Percentiles rank a stretch among this genome's conserved stretches.
Evolutionary conservation across 2,329 filamentous ascomycete genomes (phyloP).

Genomic region (Pestalotiopsis sp.): DNA sequence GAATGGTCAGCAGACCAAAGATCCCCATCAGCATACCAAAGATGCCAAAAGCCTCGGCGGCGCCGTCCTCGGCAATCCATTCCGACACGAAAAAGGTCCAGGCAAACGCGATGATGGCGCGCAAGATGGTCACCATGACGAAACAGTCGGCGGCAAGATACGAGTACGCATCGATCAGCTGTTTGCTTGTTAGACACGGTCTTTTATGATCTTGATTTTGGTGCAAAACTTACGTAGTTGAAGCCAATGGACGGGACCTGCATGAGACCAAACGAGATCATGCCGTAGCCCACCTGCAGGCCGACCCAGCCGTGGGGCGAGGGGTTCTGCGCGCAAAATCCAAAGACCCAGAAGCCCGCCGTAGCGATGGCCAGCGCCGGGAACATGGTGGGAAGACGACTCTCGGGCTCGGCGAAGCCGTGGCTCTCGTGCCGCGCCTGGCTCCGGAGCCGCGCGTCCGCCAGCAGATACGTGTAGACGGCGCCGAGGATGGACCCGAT

Average conservation of each 20-base stretch:
- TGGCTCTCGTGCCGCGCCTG: conserved; percentile 24
- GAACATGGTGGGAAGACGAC: conserved; percentile 33
- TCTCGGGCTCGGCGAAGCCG: conserved; percentile 37
- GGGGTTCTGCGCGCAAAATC: conserved; percentile 38
- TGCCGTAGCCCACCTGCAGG: conserved; percentile 35
- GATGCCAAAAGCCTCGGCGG: conserved; percentile 53
- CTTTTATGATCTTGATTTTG: neutral
- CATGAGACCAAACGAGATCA: conserved; percentile 40
- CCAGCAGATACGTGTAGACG: conserved; percentile 28
- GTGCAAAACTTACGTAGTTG: conserved; percentile 36
- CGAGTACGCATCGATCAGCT: conserved; percentile 53
- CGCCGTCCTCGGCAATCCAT: conserved; percentile 47
- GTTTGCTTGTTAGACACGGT: conserved; percentile 21
- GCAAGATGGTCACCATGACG: conserved; percentile 51
- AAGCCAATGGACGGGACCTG: conserved; percentile 43
- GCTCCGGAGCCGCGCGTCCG: conserved; percentile 27
- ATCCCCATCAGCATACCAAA: conserved; percentile 55
- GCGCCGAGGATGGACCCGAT: conserved; percentile 33
- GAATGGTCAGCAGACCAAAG: conserved; percentile 42
- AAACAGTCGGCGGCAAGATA: conserved; percentile 54
- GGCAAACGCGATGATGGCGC: conserved; percentile 52
- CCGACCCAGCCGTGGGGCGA: conserved; percentile 36
- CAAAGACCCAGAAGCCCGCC: conserved; percentile 37
- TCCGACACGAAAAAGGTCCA: conserved; percentile 57
- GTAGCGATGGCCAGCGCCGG: conserved; percentile 34